A percentile compares a stretch with the other conserved stretches of the same genome.
These are phyloP conservation scores for Crithidia sp. DNA, from an alignment of 208 protist genomes.

Conservation along the genomic window DNA sequence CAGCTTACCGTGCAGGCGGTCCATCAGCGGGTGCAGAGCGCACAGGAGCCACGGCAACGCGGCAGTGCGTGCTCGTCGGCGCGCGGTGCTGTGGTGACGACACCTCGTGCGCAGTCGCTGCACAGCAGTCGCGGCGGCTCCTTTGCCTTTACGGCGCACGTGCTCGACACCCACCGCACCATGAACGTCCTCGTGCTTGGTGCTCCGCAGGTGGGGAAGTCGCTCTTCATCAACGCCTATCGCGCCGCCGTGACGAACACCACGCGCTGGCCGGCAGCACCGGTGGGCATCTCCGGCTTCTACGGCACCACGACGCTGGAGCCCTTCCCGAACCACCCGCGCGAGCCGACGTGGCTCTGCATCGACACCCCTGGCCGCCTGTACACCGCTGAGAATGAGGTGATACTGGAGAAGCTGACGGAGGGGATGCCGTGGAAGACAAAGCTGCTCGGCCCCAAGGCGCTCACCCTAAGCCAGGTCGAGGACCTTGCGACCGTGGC, in stretches of 20 bases:
- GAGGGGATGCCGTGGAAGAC: conserved; percentile 78
- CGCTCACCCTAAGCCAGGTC: conserved; percentile 40
- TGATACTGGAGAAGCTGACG: conserved; percentile 56
- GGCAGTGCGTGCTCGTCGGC: conserved; percentile 8
- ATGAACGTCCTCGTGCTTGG: conserved; percentile 85
- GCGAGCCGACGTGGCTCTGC: conserved; percentile 70
- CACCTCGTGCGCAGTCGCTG: conserved; percentile 15
- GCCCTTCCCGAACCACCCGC: conserved; percentile 71
- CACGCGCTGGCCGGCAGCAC: conserved; percentile 73
- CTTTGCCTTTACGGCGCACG: conserved; percentile 25
- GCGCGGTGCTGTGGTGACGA: not conserved
- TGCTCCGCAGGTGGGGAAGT: conserved; percentile 81
- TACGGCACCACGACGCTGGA: conserved; percentile 79
- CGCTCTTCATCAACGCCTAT: conserved; percentile 79
- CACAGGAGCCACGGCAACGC: conserved; percentile 2
- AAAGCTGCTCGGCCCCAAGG: conserved; percentile 47
- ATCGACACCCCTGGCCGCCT: conserved; percentile 84
- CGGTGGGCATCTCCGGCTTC: conserved; percentile 80
- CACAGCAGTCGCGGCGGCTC: conserved; percentile 34
- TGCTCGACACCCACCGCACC: conserved; percentile 19
- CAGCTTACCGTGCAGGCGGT: conserved; percentile 5
- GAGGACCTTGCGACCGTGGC: conserved; percentile 43
- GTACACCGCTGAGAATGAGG: conserved; percentile 45
- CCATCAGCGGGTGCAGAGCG: conserved; percentile 14
- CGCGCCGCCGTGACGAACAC: conserved; percentile 61